Evolutionary conservation across 768 basidiomycete species (phyloP).

Genomic region (Jaapia argillacea): DNA sequence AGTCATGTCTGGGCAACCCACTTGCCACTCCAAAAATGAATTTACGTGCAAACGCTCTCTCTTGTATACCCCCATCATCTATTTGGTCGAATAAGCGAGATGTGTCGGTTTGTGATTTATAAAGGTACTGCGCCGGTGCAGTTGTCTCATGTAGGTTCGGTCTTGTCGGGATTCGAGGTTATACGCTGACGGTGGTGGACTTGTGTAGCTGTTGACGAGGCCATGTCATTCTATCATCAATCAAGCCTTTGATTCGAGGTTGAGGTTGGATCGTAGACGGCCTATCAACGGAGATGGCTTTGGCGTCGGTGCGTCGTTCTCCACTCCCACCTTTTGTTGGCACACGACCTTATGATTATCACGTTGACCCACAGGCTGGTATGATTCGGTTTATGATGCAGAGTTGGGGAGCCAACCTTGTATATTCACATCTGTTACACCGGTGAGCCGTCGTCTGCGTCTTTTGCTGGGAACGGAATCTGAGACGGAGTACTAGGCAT

Average conservation of each 20-base stretch:
- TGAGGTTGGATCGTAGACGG: constrained; percentile 69
- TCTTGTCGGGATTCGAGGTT: constrained; percentile 1
- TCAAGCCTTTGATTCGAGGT: constrained; percentile 90
- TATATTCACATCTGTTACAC: constrained; percentile 92
- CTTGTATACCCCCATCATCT: no score
- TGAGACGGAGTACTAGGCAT: constrained; percentile 73
- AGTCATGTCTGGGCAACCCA: no score
- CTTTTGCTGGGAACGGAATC: no score
- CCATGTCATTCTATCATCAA: constrained; percentile 96
- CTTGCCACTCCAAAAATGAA: no score
- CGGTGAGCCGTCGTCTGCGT: no score
- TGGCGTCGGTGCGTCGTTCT: constrained; percentile 63
- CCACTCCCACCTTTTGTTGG: background rate
- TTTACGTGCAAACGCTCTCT: no score
- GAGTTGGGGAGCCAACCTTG: constrained; percentile 85
- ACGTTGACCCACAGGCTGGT: constrained; percentile 59
- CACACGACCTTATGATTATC: background rate
- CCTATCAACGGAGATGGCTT: constrained; percentile 97
- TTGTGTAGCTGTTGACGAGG: constrained; percentile 71
- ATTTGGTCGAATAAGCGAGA: no score
- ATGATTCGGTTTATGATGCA: constrained; percentile 76
- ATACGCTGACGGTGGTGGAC: background rate
- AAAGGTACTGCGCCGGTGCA: constrained; percentile 92
- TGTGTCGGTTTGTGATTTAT: constrained; percentile 93
- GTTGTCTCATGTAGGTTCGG: constrained; percentile 61